A percentile compares a stretch with the other conserved stretches of the same genome.
phyloP scores from a whole-genome alignment of 768 basidiomycete genomes.

The Ephemerocybe angulata region DNA sequence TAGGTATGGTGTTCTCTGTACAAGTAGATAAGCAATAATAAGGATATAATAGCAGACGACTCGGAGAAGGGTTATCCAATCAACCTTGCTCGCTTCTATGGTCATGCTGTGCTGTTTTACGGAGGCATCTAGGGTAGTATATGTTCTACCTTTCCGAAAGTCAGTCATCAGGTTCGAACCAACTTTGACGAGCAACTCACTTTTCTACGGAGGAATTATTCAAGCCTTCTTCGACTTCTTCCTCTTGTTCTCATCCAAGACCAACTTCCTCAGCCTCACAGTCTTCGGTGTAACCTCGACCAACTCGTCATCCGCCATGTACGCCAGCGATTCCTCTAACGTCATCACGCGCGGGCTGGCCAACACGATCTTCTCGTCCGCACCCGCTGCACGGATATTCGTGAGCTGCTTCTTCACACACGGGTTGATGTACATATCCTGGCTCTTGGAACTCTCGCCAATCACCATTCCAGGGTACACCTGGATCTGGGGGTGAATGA shows the following conservation, averaged over 20 bases:
- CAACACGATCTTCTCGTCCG: slow-evolving; percentile 49
- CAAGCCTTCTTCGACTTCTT: slow-evolving; percentile 28
- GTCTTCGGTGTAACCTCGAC: slow-evolving; percentile 44
- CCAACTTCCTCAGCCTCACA: slow-evolving; percentile 40
- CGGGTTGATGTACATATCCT: slow-evolving; percentile 46
- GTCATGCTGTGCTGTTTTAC: too few relatives aligned
- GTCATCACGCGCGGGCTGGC: slow-evolving; percentile 41
- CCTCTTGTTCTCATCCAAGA: slow-evolving; percentile 34
- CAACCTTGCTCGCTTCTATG: too few relatives aligned
- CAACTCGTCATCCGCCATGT: slow-evolving; percentile 49
- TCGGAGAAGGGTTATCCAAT: too few relatives aligned
- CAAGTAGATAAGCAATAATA: too few relatives aligned
- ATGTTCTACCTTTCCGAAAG: too few relatives aligned
- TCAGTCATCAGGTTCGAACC: too few relatives aligned
- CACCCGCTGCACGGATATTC: slow-evolving; percentile 45
- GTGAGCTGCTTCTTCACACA: slow-evolving; percentile 48
- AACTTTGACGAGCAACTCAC: too few relatives aligned
- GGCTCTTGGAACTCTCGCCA: slow-evolving; percentile 44
- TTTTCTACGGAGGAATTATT: too few relatives aligned
- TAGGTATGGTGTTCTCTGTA: too few relatives aligned
- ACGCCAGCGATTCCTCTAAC: slow-evolving; percentile 44
- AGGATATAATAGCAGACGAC: too few relatives aligned
- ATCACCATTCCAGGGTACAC: slow-evolving; percentile 53
- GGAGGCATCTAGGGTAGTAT: too few relatives aligned
- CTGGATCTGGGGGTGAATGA: slow-evolving; percentile 40